These are phyloP conservation scores for Entomortierella beljakovae DNA, from an alignment of 192 early-diverging fungal genomes.

Conservation along the genomic window DNA sequence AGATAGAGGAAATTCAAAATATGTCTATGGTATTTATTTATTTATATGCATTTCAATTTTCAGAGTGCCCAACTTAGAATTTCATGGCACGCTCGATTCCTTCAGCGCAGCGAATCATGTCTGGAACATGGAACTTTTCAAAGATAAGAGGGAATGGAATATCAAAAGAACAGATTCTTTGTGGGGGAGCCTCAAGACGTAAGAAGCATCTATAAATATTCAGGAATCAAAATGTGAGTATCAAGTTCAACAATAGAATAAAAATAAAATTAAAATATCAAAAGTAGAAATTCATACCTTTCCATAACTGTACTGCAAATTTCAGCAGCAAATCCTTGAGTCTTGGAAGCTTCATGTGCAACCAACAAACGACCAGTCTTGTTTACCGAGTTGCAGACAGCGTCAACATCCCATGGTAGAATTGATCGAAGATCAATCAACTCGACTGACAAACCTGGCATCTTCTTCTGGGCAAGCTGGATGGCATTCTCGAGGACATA, in stretches of 20 bases:
- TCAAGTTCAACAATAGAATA: not conserved
- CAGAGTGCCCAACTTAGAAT: conserved; percentile 60
- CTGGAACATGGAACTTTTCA: conserved; percentile 95
- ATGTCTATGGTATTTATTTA: conserved; percentile 1
- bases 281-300: conserved; percentile 11
- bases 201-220: conserved; percentile 79
- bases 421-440: conserved; percentile 94
- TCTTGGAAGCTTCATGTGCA: conserved; percentile 94
- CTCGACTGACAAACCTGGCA: conserved; percentile 89
- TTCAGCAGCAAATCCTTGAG: conserved; percentile 92
- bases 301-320: conserved; percentile 91
- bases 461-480: conserved; percentile 84
- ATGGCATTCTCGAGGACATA: conserved; percentile 95
- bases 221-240: no score
- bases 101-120: conserved; percentile 84
- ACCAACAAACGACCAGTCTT: conserved; percentile 94
- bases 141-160: conserved; percentile 93
- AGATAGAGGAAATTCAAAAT: not conserved
- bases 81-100: conserved; percentile 85
- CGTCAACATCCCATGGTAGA: conserved; percentile 92
- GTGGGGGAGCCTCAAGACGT: conserved; percentile 89
- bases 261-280: not conserved
- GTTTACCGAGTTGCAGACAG: conserved; percentile 89
- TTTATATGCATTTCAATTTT: not conserved
- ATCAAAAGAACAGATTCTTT: conserved; percentile 70